phyloP scores from a whole-genome alignment of 805 yeast genomes.

The Metschnikowia drakensbergensis region DNA sequence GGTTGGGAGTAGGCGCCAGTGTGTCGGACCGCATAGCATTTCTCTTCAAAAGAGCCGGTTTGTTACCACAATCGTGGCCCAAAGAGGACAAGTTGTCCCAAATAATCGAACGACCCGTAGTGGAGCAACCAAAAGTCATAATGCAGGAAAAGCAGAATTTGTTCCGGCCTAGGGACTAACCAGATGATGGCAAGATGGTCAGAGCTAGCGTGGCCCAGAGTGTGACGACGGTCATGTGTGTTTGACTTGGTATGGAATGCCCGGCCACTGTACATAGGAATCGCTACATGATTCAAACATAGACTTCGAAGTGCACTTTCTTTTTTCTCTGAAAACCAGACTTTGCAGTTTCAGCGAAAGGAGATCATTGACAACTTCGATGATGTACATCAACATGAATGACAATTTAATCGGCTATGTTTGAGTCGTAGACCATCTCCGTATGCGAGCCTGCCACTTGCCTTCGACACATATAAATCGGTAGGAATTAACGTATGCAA shows the following conservation, averaged over 20 bases:
- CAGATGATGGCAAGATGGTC: no score
- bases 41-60: conserved; percentile 75
- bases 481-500: no score
- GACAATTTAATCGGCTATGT: background rate
- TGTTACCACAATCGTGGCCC: conserved; percentile 58
- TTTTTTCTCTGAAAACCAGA: no score
- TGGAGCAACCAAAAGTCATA: conserved; percentile 24
- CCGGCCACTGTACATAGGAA: conserved; percentile 1
- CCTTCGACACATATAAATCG: no score
- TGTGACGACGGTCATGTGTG: no score
- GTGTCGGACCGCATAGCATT: conserved; percentile 79
- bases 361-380: background rate
- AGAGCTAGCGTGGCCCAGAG: no score
- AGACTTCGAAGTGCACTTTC: background rate
- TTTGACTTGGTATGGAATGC: background rate
- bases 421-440: no score
- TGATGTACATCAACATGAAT: background rate
- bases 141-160: conserved; percentile 32
- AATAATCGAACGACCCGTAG: conserved; percentile 26
- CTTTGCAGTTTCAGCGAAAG: no score
- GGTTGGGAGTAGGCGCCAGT: conserved; percentile 97
- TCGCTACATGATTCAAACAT: background rate
- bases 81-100: conserved; percentile 39
- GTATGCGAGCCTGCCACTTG: no score
- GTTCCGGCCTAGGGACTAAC: conserved; percentile 29